Evolutionary conservation across 495 filamentous ascomycete genomes (phyloP).

Genomic region (Achaetomiella virescens): DNA sequence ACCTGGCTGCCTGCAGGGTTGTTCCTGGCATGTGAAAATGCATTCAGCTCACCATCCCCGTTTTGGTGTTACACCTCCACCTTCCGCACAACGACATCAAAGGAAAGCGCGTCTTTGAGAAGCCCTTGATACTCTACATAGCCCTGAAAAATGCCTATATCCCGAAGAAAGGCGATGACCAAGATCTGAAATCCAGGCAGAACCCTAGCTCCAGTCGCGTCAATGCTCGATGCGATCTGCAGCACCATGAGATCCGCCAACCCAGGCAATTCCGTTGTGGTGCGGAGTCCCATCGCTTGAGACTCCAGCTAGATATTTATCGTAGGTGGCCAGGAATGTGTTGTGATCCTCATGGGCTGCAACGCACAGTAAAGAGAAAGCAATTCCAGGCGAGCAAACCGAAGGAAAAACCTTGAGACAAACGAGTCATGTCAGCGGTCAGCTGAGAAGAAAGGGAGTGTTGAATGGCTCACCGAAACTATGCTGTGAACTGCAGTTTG

Average conservation of each 20-base stretch:
- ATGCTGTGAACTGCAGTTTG: not conserved
- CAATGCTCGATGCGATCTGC: not conserved
- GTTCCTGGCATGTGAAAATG: too few relatives aligned
- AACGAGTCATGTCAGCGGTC: not conserved
- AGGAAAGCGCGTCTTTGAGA: not conserved
- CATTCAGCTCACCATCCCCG: too few relatives aligned
- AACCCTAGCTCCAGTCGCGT: not conserved
- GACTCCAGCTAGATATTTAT: not conserved
- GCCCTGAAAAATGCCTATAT: not conserved
- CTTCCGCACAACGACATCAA: not conserved
- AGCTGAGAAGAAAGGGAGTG: not conserved
- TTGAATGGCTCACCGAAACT: not conserved
- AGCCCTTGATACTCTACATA: not conserved
- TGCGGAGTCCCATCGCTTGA: not conserved
- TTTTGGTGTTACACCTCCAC: too few relatives aligned
- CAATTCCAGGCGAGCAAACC: not conserved
- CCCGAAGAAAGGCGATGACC: not conserved
- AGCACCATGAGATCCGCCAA: not conserved
- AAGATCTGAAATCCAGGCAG: not conserved
- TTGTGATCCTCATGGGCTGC: too few relatives aligned
- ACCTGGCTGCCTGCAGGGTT: not conserved
- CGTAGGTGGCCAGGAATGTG: not conserved
- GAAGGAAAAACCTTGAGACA: not conserved
- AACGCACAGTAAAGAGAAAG: not conserved
- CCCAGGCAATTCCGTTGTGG: not conserved